phyloP scores from a whole-genome alignment of 2,329 filamentous ascomycete genomes.

The Tricladium varicosporioides region DNA sequence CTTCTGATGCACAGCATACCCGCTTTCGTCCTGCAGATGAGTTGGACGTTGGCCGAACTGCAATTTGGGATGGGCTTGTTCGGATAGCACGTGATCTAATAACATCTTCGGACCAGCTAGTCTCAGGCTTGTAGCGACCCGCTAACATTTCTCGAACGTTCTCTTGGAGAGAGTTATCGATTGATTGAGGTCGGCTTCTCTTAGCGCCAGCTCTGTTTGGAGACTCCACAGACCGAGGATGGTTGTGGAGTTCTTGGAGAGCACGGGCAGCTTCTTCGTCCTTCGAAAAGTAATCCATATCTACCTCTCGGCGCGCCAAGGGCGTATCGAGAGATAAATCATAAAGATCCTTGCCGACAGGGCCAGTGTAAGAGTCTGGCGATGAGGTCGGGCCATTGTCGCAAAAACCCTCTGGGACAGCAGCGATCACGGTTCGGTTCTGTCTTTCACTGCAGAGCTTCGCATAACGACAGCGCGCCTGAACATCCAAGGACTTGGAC shows the following conservation, averaged over 20 bases:
- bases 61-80: conserved; percentile 39
- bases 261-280: conserved; percentile 55
- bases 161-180: conserved; percentile 61
- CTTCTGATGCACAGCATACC: conserved; percentile 64
- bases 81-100: conserved; percentile 37
- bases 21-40: conserved; percentile 54
- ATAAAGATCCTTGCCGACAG: conserved; percentile 50
- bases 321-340: conserved; percentile 50
- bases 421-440: conserved; percentile 52
- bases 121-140: conserved; percentile 29
- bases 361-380: conserved; percentile 55
- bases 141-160: conserved; percentile 64
- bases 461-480: conserved; percentile 62
- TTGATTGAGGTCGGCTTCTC: conserved; percentile 57
- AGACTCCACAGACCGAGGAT: conserved; percentile 41
- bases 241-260: conserved; percentile 60
- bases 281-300: conserved; percentile 41
- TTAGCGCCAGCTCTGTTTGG: conserved; percentile 46
- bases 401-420: conserved; percentile 56
- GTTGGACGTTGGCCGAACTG: conserved; percentile 43
- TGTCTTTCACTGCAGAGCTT: conserved; percentile 58
- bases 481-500: conserved; percentile 52
- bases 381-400: conserved; percentile 51
- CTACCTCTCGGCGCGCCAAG: conserved; percentile 44
- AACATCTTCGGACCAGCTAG: conserved; percentile 27